phyloP scores from a whole-genome alignment of 192 early-diverging fungal genomes.

The Rhizophagus clarus region DNA sequence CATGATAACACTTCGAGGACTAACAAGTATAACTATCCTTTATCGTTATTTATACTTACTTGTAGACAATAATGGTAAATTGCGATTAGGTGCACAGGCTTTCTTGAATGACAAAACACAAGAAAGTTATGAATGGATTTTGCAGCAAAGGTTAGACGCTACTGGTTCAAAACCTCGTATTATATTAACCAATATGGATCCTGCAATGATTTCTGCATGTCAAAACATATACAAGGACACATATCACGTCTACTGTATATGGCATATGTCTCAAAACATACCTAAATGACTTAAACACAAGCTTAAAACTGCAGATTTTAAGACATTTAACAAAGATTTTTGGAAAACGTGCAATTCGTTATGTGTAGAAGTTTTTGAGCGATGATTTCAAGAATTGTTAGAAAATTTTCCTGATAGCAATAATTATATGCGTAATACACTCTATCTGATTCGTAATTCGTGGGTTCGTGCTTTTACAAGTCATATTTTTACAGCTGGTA shows the following conservation, averaged over 20 bases:
- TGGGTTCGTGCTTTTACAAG: conserved; percentile 11
- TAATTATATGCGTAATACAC: neutral
- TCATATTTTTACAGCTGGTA: conserved; percentile 17
- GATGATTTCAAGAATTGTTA: neutral
- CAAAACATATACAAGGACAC: neutral
- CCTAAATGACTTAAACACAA: neutral
- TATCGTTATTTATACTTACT: neutral
- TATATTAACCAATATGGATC: conserved; percentile 12
- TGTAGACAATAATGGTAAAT: neutral
- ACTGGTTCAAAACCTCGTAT: neutral
- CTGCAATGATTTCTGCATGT: neutral
- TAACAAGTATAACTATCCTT: neutral
- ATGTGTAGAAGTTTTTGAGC: neutral
- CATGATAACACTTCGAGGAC: neutral
- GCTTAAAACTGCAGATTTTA: neutral
- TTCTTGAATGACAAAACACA: neutral
- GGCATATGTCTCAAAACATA: neutral
- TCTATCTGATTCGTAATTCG: neutral
- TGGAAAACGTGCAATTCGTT: neutral
- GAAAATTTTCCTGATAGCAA: neutral
- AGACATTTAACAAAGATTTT: neutral
- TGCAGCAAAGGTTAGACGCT: neutral
- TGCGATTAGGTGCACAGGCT: neutral
- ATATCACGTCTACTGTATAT: conserved; percentile 4
- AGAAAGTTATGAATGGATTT: conserved; percentile 7